Conservation (phyloP, 768 basidiomycete species). For the Pilatotrama ljubarskyi region DNA sequence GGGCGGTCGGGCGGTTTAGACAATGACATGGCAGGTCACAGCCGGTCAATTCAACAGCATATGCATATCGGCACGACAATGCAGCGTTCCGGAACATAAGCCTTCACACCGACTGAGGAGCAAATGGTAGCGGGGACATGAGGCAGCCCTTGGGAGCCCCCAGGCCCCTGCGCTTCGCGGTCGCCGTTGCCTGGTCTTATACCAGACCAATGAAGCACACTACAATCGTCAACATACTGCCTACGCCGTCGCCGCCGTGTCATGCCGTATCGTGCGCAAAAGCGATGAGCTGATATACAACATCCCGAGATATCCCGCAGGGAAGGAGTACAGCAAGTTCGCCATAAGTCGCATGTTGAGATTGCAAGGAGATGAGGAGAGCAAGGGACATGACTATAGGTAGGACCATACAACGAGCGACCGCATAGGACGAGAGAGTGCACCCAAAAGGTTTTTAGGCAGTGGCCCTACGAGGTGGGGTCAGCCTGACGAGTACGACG, state of each 20-base stretch:
- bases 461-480: slow-evolving; percentile 2
- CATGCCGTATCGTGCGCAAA: neutral
- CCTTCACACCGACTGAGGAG: too few species aligned
- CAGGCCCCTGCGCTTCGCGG: too few species aligned
- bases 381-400: slow-evolving; percentile 33
- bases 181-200: too few species aligned
- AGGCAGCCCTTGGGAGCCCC: too few species aligned
- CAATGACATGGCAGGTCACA: too few species aligned
- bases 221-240: neutral
- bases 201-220: neutral
- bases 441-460: slow-evolving; percentile 27
- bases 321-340: slow-evolving; percentile 10
- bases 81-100: too few species aligned
- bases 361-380: slow-evolving; percentile 29
- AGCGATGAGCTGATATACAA: slow-evolving; percentile 17
- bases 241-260: neutral
- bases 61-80: too few species aligned
- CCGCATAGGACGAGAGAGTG: slow-evolving; percentile 24
- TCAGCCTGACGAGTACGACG: neutral
- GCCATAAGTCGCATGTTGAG: slow-evolving; percentile 28
- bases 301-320: slow-evolving; percentile 1
- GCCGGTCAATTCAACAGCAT: too few species aligned
- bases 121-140: too few species aligned
- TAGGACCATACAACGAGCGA: slow-evolving; percentile 31
- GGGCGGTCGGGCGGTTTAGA: too few species aligned